Conservation (phyloP, 345 rosid species). For the Mallotus nudiflorus region DNA sequence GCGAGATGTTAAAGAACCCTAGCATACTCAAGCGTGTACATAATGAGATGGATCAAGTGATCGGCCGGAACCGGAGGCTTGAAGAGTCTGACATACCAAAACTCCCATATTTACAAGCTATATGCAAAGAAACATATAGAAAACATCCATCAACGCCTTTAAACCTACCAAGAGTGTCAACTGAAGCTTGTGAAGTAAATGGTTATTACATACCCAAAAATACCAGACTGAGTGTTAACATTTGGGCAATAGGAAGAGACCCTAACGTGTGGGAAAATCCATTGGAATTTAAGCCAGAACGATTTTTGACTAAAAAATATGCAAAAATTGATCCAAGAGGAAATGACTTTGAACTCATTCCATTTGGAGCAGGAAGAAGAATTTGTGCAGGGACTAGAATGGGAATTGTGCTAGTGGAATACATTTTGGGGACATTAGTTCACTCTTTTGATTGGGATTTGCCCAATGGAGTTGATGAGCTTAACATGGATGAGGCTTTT, state of each 20-base stretch:
- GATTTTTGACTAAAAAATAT: conserved; percentile 35
- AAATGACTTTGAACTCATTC: conserved; percentile 51
- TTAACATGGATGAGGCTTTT: conserved; percentile 58
- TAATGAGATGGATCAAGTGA: conserved; percentile 60
- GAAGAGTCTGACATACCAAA: conserved; percentile 51
- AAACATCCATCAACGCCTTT: conserved; percentile 62
- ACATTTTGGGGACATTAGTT: conserved; percentile 47
- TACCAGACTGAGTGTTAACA: conserved; percentile 48
- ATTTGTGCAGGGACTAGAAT: conserved; percentile 60
- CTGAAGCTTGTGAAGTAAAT: conserved; percentile 42
- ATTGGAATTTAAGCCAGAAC: conserved; percentile 41
- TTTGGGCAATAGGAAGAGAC: conserved; percentile 71
- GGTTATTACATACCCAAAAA: conserved; percentile 51
- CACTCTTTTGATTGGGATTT: conserved; percentile 61
- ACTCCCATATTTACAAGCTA: conserved; percentile 50
- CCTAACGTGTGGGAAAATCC: conserved; percentile 54
- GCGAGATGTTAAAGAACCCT: conserved; percentile 49
- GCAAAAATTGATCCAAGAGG: conserved; percentile 45
- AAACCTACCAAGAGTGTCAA: conserved; percentile 44
- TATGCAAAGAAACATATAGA: conserved; percentile 55
- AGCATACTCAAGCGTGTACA: conserved; percentile 46
- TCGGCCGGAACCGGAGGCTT: conserved; percentile 49
- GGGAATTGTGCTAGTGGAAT: conserved; percentile 51
- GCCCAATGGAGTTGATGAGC: conserved; percentile 26
- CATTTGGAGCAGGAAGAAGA: conserved; percentile 56